Percentiles rank a stretch among this genome's conserved stretches.
Evolutionary conservation across 176 grass and related monocot genomes (phyloP).

Genomic region (Cocos nucifera): DNA sequence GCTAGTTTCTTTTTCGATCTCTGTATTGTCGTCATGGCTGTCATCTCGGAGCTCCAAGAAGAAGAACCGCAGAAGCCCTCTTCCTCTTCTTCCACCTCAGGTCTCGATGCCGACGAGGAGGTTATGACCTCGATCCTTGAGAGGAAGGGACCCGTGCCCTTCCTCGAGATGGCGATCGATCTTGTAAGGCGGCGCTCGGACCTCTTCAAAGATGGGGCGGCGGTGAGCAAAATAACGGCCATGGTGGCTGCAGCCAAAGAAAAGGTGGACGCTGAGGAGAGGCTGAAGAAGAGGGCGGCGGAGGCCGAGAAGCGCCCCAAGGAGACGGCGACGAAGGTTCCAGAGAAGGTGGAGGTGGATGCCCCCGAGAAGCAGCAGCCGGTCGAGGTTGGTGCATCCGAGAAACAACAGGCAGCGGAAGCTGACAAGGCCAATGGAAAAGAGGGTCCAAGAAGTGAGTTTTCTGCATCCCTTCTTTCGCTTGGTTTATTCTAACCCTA

Average conservation of each 20-base stretch:
- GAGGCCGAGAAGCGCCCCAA: conserved; percentile 23
- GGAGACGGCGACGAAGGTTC: conserved; percentile 21
- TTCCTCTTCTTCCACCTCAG: background rate
- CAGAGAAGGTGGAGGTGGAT: conserved; percentile 4
- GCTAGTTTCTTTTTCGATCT: too few species aligned
- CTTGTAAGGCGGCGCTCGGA: conserved; percentile 43
- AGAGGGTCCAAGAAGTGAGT: background rate
- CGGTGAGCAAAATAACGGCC: conserved; percentile 42
- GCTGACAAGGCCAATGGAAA: conserved; percentile 27
- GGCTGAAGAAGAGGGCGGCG: conserved; percentile 23
- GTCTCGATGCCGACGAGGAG: conserved; percentile 29
- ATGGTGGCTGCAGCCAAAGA: conserved; percentile 52
- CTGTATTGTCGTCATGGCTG: conserved; percentile 34
- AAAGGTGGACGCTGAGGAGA: conserved; percentile 56
- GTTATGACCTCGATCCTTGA: conserved; percentile 41
- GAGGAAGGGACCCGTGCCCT: conserved; percentile 45
- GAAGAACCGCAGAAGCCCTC: conserved; percentile 23
- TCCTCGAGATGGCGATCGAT: conserved; percentile 65
- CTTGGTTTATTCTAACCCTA: too few species aligned
- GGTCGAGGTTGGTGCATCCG: too few species aligned
- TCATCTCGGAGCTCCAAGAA: conserved; percentile 81
- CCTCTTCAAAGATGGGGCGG: conserved; percentile 46
- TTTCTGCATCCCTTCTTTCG: too few species aligned
- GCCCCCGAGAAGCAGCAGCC: background rate
- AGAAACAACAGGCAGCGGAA: background rate